phyloP scores from a whole-genome alignment of 441 rosid genomes.

The Kokia cookei region DNA sequence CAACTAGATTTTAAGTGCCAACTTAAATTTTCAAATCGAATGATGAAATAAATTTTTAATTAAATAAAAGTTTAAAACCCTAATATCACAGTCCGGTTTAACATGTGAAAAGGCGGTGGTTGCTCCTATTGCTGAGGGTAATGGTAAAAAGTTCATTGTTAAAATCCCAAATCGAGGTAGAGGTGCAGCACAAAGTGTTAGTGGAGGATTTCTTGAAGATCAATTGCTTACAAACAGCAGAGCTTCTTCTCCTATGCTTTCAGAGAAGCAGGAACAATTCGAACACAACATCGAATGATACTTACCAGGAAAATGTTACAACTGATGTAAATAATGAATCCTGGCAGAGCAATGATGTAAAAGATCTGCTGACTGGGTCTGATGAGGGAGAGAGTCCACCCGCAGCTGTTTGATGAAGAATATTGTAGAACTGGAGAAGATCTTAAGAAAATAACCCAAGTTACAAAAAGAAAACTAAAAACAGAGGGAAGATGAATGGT shows the following conservation, averaged over 20 bases:
- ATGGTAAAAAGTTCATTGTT: slow-evolving; percentile 53
- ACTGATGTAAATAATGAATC: slow-evolving; percentile 47
- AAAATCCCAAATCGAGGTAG: slow-evolving; percentile 69
- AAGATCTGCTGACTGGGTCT: slow-evolving; percentile 41
- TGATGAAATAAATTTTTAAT: too few relatives aligned
- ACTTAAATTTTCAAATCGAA: too few relatives aligned
- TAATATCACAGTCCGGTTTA: slow-evolving; percentile 37
- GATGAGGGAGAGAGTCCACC: slow-evolving; percentile 55
- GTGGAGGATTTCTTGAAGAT: slow-evolving; percentile 73
- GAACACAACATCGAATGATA: slow-evolving; percentile 37
- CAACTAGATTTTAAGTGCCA: too few relatives aligned
- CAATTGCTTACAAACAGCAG: slow-evolving; percentile 49
- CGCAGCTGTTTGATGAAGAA: slow-evolving; percentile 34
- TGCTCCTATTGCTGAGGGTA: slow-evolving; percentile 44
- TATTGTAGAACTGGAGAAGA: slow-evolving; percentile 34
- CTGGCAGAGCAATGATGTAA: slow-evolving; percentile 59
- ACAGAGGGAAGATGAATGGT: too few relatives aligned
- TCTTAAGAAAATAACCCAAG: slow-evolving; percentile 30
- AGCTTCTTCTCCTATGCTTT: slow-evolving; percentile 54
- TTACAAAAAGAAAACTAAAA: too few relatives aligned
- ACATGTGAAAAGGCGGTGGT: slow-evolving; percentile 50
- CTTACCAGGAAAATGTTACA: slow-evolving; percentile 26
- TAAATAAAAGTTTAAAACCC: too few relatives aligned
- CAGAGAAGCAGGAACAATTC: slow-evolving; percentile 57
- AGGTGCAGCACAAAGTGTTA: slow-evolving; percentile 66